phyloP scores from a whole-genome alignment of 1,139 yeast genomes.

The Scheffersomyces cryptocercus region DNA sequence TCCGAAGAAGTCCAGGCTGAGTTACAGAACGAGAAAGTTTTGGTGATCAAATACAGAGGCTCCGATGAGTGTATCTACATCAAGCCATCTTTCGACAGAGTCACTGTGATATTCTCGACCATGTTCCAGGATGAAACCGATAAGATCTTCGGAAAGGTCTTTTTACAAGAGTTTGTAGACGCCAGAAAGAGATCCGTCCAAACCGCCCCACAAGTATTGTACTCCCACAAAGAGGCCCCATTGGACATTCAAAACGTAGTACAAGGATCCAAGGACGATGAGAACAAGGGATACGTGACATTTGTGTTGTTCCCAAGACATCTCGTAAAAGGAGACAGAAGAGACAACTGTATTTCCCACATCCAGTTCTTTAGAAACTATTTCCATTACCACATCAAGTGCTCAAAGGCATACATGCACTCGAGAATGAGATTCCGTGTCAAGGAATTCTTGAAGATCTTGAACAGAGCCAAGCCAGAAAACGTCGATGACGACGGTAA shows the following conservation, averaged over 20 bases:
- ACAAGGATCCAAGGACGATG: conserved; percentile 44
- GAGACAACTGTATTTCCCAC: conserved; percentile 84
- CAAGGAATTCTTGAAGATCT: conserved; percentile 87
- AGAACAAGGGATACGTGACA: conserved; percentile 71
- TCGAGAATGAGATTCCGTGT: conserved; percentile 97
- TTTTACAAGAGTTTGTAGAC: conserved; percentile 95
- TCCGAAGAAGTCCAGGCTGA: conserved; percentile 53
- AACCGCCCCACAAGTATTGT: conserved; percentile 97
- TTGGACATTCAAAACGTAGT: conserved; percentile 64
- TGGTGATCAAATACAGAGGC: conserved; percentile 85
- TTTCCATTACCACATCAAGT: conserved; percentile 97
- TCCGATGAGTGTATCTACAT: conserved; percentile 83
- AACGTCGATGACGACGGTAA: conserved; percentile 70
- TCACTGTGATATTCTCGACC: conserved; percentile 93
- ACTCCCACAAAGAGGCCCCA: conserved; percentile 90
- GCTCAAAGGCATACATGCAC: conserved; percentile 97
- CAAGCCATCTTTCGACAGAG: conserved; percentile 92
- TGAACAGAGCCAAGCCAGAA: conserved; percentile 97
- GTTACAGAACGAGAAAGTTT: conserved; percentile 55
- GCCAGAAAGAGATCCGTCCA: conserved; percentile 96
- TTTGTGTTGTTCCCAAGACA: conserved; percentile 80
- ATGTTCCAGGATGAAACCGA: conserved; percentile 96
- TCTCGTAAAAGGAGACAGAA: conserved; percentile 65
- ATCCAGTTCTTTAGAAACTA: conserved; percentile 91
- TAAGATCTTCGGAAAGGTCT: conserved; percentile 90